Evolutionary conservation across 73 alveolate species (phyloP), one percentile per base, ranked within the genome.

Genomic region (Paraurostyla sp.): DNA sequence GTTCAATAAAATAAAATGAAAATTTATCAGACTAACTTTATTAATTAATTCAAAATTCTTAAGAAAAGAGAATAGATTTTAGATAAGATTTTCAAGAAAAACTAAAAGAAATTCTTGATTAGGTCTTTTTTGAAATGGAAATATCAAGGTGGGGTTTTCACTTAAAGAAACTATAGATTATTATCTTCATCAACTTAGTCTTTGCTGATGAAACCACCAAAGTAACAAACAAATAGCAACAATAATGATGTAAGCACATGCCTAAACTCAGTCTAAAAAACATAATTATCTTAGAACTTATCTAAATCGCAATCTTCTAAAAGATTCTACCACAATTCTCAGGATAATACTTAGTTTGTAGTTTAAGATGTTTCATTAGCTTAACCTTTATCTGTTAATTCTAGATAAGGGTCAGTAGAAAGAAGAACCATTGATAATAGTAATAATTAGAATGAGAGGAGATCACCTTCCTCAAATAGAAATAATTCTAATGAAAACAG

Each of bases 301-400:
- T 2, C 42, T 1, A 65, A 65, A 65, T 65, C 82, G 41, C 7
- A 65, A 36, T 65, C 82, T 15, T 16, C 35, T 3, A 65, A 38
- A 65, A 29, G 40, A 15, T 40, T 15, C 7, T 20, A 35, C 36
- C 35, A 65, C 58, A 58, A 58, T 35, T 65, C 82, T 40, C 35
- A 65, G 16, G 82, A 65, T 3, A 65, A 65, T 58, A 65, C 82
- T 11, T 40, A 65, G 25, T 65, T 38, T 35, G n/a, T n/a, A n/a
- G 46, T 65, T 11, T 58, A 65, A 22, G 82, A 65, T 38, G 7
- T 35, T 1, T 65, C 82, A 6, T 22, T 38, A 16, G 60, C 56
- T 22, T 40, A 40, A 13, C 4, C 25, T 2, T 22, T 65, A 15
- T 25, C 41, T 6, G 16, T 65, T 1, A 65, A 65, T 35, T 35